Conservation (phyloP, 2,329 filamentous ascomycete genomes). For the Colletotrichum spaethianum region DNA sequence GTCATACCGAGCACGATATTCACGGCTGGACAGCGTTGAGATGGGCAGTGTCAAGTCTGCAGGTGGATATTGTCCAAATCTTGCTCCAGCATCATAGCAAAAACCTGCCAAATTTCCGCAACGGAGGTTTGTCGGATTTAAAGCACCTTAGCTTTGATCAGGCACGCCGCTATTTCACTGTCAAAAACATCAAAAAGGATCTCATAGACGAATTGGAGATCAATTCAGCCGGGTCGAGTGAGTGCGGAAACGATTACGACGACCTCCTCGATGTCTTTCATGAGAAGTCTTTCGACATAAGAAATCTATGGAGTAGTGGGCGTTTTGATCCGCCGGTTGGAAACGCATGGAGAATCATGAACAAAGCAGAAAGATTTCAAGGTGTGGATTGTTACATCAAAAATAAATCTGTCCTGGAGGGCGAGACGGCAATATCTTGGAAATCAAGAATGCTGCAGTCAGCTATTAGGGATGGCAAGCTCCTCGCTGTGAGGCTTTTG, state of each 20-base stretch:
- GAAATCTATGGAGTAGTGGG: not conserved
- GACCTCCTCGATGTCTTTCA: not conserved
- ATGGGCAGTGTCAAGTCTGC: not conserved
- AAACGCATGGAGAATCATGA: not conserved
- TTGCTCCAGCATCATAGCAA: not conserved
- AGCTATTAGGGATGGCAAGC: not conserved
- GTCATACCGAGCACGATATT: not conserved
- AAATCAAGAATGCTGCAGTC: not conserved
- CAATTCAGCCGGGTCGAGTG: not conserved
- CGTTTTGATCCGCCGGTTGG: not conserved
- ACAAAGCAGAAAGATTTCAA: not conserved
- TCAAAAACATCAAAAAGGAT: not conserved
- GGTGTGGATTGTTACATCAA: not conserved
- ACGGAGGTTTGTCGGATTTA: not conserved
- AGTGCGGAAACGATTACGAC: not conserved
- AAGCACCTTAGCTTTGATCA: not conserved
- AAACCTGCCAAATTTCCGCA: too few species aligned
- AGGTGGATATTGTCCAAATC: not conserved
- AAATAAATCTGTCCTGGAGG: not conserved
- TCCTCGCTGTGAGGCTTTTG: not conserved
- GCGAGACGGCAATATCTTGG: not conserved
- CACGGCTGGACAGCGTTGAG: not conserved
- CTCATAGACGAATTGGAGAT: not conserved
- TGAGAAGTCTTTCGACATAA: not conserved
- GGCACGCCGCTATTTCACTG: not conserved